A percentile compares a stretch with the other conserved stretches of the same genome.
Evolutionary conservation across 2,329 filamentous ascomycete species (phyloP).

Genomic region (Penicillium sclerotiorum): DNA sequence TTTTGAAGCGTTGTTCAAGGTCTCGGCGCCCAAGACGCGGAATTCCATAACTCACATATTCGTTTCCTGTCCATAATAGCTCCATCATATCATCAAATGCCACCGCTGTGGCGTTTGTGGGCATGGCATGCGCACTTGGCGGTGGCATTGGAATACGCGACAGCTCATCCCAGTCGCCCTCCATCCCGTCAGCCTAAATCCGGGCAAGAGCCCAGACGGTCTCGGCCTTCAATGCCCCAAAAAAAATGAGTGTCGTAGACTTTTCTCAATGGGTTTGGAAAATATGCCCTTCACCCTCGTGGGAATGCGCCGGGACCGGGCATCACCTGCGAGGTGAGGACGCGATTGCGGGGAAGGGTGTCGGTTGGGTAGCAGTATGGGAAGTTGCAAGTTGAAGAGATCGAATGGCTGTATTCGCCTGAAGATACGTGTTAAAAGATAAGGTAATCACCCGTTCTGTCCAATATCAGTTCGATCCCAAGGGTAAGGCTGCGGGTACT

Average conservation of each 20-base stretch:
- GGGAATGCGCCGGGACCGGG: constrained; percentile 33
- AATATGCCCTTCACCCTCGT: constrained; percentile 32
- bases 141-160: constrained; percentile 80
- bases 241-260: not conserved
- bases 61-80: constrained; percentile 89
- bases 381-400: not conserved
- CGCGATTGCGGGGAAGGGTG: constrained; percentile 41
- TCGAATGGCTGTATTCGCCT: not conserved
- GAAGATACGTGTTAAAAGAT: no score
- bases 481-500: not conserved
- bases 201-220: constrained; percentile 12
- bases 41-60: constrained; percentile 66
- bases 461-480: not conserved
- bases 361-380: constrained; percentile 10
- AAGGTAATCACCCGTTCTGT: no score
- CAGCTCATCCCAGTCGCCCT: constrained; percentile 64
- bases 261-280: constrained; percentile 4
- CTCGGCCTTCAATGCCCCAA: not conserved
- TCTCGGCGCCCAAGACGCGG: not conserved
- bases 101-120: constrained; percentile 74
- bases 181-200: constrained; percentile 40
- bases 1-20: not conserved
- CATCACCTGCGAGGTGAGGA: constrained; percentile 36
- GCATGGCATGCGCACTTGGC: constrained; percentile 69
- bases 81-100: constrained; percentile 90